Conservation (phyloP, 2,329 filamentous ascomycete genomes). For the Ilyonectria destructans region DNA sequence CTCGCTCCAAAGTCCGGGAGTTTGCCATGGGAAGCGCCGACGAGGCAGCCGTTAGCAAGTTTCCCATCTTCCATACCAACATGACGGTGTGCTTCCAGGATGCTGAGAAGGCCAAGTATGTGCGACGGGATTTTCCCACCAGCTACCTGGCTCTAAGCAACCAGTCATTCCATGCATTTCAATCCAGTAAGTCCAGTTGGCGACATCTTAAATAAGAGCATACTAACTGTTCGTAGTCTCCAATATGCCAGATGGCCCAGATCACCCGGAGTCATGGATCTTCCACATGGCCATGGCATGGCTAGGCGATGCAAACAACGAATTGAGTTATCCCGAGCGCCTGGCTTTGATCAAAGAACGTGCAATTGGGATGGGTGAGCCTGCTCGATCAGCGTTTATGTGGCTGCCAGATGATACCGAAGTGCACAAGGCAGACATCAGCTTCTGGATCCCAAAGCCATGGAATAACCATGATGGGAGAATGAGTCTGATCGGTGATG, state of each 20-base stretch:
- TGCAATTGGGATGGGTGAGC: slow-evolving; percentile 38
- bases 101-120: slow-evolving; percentile 40
- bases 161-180: slow-evolving; percentile 43
- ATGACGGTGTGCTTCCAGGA: slow-evolving; percentile 45
- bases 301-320: slow-evolving; percentile 38
- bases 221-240: slow-evolving; percentile 31
- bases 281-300: slow-evolving; percentile 48
- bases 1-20: slow-evolving; percentile 41
- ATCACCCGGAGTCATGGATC: slow-evolving; percentile 44
- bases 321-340: slow-evolving; percentile 37
- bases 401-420: slow-evolving; percentile 44
- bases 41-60: slow-evolving; percentile 42
- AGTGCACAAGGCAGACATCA: slow-evolving; percentile 46
- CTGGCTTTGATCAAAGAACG: slow-evolving; percentile 43
- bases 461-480: slow-evolving; percentile 41
- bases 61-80: slow-evolving; percentile 47
- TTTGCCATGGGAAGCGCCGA: slow-evolving; percentile 38
- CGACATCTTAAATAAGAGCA: no score
- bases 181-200: slow-evolving; percentile 36
- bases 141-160: slow-evolving; percentile 45
- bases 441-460: slow-evolving; percentile 42
- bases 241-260: slow-evolving; percentile 42
- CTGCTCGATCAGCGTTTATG: slow-evolving; percentile 40
- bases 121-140: slow-evolving; percentile 39
- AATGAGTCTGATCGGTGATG: slow-evolving; percentile 42